Evolutionary conservation across 208 protist species (phyloP), one percentile per base, ranked within the genome.

Genomic region (Crithidia expoeki): DNA sequence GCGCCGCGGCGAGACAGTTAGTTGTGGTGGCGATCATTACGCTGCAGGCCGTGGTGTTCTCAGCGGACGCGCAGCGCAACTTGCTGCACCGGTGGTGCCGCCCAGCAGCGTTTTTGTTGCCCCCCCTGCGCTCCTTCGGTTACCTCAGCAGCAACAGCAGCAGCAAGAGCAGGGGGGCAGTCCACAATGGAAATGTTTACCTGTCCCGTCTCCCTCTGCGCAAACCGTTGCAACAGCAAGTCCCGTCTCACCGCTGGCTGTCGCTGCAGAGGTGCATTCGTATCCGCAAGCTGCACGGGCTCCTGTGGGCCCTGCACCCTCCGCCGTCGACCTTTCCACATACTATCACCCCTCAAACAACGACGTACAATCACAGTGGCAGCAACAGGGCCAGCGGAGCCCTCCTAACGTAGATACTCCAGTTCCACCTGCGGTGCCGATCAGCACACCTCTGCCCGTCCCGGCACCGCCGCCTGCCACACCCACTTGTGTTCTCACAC

Each of bases 91-190:
- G 4, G 53, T 82, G 21, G 56, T 94, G 34, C 89, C 89, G 11
- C 46, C 89, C 47, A 82, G 75, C 46, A 72, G 60, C 67, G 89
- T 94, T 7, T 91, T 89, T 57, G 61, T 57, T 6, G 73, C 74
- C 0, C 84, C 86, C 11, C 82, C 78, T 6, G 51, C 86, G 16
- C 65, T 94, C 16, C 67, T 88, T 32, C 76, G 51, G 17, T 63
- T 86, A 0, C 59, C 55, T 4, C 32, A n/a, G 44, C 61, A 34
- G 17, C 38, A n/a, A 12, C 52, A 68, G 21, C 14, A 25, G 55
- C 44, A 34, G 46, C 6, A n/a, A 25, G 28, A 28, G 38, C 38
- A 42, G 32, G 28, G 19, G n/a, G 16, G 21, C 4, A 23, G 28
- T 23, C 21, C n/a, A 28, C 47, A 19, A 17, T n/a, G 47, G 38